Conservation (phyloP, 2,329 filamentous ascomycete genomes). For the Alternaria brassicicola region DNA sequence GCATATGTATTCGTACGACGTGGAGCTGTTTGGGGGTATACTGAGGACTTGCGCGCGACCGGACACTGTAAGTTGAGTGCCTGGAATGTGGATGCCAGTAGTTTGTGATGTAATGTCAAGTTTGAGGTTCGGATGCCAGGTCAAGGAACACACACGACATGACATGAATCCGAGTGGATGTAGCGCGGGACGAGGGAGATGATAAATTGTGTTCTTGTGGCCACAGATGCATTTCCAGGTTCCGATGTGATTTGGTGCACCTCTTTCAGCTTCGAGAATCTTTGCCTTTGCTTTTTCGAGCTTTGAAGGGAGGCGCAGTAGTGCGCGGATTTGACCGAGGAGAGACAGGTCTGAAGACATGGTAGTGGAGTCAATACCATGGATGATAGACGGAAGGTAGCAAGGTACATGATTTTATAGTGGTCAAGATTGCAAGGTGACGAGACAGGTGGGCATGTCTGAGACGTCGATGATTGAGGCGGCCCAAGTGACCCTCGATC, state of each 20-base stretch:
- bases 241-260: neutral
- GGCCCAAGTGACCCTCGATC: neutral
- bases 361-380: neutral
- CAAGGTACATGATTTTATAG: neutral
- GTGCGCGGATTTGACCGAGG: neutral
- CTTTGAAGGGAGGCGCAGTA: neutral
- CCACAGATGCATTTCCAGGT: neutral
- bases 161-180: neutral
- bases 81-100: neutral
- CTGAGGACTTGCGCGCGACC: neutral
- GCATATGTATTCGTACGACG: neutral
- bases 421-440: neutral
- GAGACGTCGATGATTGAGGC: neutral
- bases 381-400: slow-evolving; percentile 19
- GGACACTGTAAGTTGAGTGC: neutral
- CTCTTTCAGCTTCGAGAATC: neutral
- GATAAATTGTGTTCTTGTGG: neutral
- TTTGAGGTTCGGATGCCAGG: neutral
- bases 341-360: neutral
- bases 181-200: neutral
- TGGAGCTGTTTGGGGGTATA: neutral
- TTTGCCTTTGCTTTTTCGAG: neutral
- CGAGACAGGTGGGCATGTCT: neutral
- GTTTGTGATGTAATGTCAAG: neutral
- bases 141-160: neutral